phyloP scores from a whole-genome alignment of 495 filamentous ascomycete species.

The Bombardia bombarda region DNA sequence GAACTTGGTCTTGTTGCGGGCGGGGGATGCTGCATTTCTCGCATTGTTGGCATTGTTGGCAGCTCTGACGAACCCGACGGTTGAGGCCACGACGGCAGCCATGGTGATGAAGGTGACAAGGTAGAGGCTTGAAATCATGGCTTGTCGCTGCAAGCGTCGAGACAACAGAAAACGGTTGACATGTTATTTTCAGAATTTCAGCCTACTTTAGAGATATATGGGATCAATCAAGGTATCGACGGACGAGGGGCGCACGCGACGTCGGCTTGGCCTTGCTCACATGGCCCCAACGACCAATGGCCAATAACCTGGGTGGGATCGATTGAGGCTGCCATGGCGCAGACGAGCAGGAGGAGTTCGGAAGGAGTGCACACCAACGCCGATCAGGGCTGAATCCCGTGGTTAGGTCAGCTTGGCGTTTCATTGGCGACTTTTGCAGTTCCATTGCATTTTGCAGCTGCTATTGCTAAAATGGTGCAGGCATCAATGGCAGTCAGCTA shows the following conservation, averaged over 20 bases:
- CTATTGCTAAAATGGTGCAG: too few relatives aligned
- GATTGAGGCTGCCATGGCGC: not conserved
- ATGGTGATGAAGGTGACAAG: slow-evolving; percentile 6
- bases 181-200: too few relatives aligned
- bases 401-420: not conserved
- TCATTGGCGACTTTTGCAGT: too few relatives aligned
- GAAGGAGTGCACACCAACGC: not conserved
- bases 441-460: too few relatives aligned
- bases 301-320: not conserved
- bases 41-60: too few relatives aligned
- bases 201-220: too few relatives aligned
- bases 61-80: slow-evolving; percentile 10
- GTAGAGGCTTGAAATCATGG: slow-evolving; percentile 2
- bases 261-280: not conserved
- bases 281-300: not conserved
- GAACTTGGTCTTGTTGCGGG: slow-evolving; percentile 22
- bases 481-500: too few relatives aligned
- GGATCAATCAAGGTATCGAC: too few relatives aligned
- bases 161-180: not conserved
- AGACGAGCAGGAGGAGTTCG: too few relatives aligned
- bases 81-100: slow-evolving; percentile 1
- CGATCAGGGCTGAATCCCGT: slow-evolving; percentile 3
- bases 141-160: not conserved
- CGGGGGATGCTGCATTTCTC: not conserved
- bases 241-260: too few relatives aligned